Percentiles rank a stretch among this genome's conserved stretches.
Conservation (phyloP, 768 basidiomycete species). For the Filobasidium floriforme region DNA sequence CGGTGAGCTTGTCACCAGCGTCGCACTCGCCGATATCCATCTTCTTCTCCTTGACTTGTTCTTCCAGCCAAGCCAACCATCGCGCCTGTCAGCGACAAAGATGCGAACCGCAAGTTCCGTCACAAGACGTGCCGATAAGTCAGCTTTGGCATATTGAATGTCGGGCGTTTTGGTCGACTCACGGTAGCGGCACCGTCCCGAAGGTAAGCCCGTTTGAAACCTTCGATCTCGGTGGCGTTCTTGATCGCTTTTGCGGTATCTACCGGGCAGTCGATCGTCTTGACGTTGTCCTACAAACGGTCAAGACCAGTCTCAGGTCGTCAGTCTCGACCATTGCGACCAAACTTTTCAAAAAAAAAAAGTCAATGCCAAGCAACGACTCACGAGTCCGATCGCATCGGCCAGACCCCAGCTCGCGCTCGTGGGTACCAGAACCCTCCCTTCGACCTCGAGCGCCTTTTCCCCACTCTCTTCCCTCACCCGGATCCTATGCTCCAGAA, state of each 20-base stretch:
- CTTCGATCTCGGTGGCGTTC: conserved; percentile 76
- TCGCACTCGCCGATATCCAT: conserved; percentile 79
- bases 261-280: conserved; percentile 58
- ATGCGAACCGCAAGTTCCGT: too few relatives aligned
- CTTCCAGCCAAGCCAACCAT: conserved; percentile 87
- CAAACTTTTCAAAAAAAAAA: conserved; percentile 41
- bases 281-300: conserved; percentile 24
- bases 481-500: conserved; percentile 26
- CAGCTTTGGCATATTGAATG: too few relatives aligned
- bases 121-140: too few relatives aligned
- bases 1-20: conserved; percentile 65
- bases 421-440: conserved; percentile 27
- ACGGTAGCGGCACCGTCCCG: conserved; percentile 72
- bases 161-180: too few relatives aligned
- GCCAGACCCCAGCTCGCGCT: conserved; percentile 37
- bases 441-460: conserved; percentile 8
- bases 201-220: conserved; percentile 72
- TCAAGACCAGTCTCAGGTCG: conserved; percentile 2
- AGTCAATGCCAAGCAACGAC: conserved; percentile 10
- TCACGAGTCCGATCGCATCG: conserved; percentile 34
- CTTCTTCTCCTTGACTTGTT: conserved; percentile 65
- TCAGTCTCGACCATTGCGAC: too few relatives aligned
- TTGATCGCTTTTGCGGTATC: conserved; percentile 79
- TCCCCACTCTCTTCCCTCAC: conserved; percentile 25
- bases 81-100: conserved; percentile 30